Percentiles rank a stretch among this genome's conserved stretches.
These are phyloP conservation scores for Hansfordia pulvinata DNA, from an alignment of 2,329 filamentous ascomycete genomes.

Conservation along the genomic window DNA sequence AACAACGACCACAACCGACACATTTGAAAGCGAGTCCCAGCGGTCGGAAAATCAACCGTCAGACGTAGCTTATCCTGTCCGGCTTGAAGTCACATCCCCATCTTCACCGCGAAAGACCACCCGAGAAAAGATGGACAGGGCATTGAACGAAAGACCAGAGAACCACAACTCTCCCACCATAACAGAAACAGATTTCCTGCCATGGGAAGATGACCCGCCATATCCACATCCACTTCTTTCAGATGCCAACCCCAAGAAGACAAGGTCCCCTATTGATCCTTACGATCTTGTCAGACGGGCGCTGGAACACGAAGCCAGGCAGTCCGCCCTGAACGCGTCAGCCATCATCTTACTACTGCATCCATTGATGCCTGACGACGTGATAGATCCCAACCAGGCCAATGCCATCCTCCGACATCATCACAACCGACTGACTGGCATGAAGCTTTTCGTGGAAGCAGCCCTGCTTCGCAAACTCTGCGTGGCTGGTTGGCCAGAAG, in stretches of 20 bases:
- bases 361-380: conserved; percentile 37
- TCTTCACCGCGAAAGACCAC: conserved; percentile 5
- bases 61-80: conserved; percentile 4
- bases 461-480: conserved; percentile 48
- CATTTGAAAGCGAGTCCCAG: conserved; percentile 10
- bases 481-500: conserved; percentile 39
- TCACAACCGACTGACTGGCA: conserved; percentile 42
- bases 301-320: conserved; percentile 40
- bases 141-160: conserved; percentile 17
- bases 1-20: conserved; percentile 15
- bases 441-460: conserved; percentile 47
- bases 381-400: conserved; percentile 43
- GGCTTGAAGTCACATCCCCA: conserved; percentile 4
- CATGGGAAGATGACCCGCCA: conserved; percentile 40
- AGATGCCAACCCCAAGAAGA: conserved; percentile 3
- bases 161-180: conserved; percentile 26
- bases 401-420: conserved; percentile 44
- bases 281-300: conserved; percentile 38
- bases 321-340: conserved; percentile 43
- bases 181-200: conserved; percentile 44
- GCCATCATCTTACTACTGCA: conserved; percentile 46
- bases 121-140: no score
- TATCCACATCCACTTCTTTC: conserved; percentile 32
- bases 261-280: conserved; percentile 34
- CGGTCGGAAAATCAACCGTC: conserved; percentile 3